phyloP scores from a whole-genome alignment of 768 basidiomycete species.

The Pulveroboletus sp. region DNA sequence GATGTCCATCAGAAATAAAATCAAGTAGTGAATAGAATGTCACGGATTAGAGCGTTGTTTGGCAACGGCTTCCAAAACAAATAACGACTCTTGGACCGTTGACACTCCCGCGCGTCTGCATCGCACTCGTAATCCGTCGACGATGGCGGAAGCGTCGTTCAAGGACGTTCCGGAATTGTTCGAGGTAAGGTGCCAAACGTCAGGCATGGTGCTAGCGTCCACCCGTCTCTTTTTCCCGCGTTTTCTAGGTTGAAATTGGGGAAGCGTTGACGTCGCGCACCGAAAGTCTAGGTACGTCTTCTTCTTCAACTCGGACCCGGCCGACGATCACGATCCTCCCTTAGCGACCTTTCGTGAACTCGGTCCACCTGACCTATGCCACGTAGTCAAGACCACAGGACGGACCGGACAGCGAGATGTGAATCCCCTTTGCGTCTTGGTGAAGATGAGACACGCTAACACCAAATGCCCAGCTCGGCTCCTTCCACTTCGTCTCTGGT shows the following conservation, averaged over 20 bases:
- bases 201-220: not conserved
- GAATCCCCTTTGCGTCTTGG: conserved; percentile 26
- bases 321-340: not conserved
- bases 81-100: not conserved
- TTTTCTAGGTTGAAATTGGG: conserved; percentile 72
- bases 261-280: conserved; percentile 87
- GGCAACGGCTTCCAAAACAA: conserved; percentile 20
- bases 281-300: conserved; percentile 76
- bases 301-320: not conserved
- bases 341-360: conserved; percentile 93
- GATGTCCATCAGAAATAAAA: conserved; percentile 4
- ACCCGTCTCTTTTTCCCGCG: not conserved
- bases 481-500: conserved; percentile 98
- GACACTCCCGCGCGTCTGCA: too few species aligned
- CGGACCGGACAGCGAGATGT: conserved; percentile 84
- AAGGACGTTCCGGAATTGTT: conserved; percentile 96
- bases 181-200: conserved; percentile 53
- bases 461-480: conserved; percentile 59
- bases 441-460: not conserved
- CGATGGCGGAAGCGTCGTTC: conserved; percentile 69
- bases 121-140: conserved; percentile 1
- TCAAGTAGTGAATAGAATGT: not conserved
- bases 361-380: conserved; percentile 94
- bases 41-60: conserved; percentile 22
- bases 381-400: conserved; percentile 90